These are phyloP conservation scores for Sanghuangporus sanghuang DNA, from an alignment of 1,284 basidiomycete genomes.

Conservation along the genomic window DNA sequence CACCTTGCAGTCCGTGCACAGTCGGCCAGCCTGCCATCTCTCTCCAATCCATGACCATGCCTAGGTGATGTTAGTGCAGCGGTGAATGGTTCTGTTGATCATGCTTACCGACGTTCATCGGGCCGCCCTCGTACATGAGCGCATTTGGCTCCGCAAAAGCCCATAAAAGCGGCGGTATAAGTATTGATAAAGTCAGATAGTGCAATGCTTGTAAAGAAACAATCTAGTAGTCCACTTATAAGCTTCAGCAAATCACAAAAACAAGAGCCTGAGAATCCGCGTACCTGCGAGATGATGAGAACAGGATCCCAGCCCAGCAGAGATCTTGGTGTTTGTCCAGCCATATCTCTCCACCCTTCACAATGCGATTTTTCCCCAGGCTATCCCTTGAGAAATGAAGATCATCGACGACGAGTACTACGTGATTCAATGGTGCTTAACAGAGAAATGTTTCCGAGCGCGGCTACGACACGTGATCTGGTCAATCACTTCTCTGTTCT, in stretches of 20 bases:
- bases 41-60: slow-evolving; percentile 96
- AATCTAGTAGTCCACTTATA: slow-evolving; percentile 52
- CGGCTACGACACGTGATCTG: no score
- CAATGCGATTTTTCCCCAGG: no score
- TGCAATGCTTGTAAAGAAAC: slow-evolving; percentile 89
- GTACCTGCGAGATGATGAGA: slow-evolving; percentile 66
- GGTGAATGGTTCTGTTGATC: neutral
- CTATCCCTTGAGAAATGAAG: no score
- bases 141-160: slow-evolving; percentile 71
- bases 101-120: slow-evolving; percentile 68
- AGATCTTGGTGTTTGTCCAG: slow-evolving; percentile 8
- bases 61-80: slow-evolving; percentile 29
- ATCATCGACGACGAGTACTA: no score
- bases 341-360: neutral
- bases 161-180: slow-evolving; percentile 78
- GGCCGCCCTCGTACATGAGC: slow-evolving; percentile 81
- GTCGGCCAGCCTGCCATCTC: slow-evolving; percentile 86
- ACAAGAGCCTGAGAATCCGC: slow-evolving; percentile 8
- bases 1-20: slow-evolving; percentile 52
- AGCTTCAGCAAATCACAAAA: neutral
- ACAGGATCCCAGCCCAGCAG: slow-evolving; percentile 66
- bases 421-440: no score
- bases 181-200: slow-evolving; percentile 81
- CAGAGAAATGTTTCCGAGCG: no score
- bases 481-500: no score